Conservation (phyloP, 495 filamentous ascomycete species). For the Penicillium lividum region DNA sequence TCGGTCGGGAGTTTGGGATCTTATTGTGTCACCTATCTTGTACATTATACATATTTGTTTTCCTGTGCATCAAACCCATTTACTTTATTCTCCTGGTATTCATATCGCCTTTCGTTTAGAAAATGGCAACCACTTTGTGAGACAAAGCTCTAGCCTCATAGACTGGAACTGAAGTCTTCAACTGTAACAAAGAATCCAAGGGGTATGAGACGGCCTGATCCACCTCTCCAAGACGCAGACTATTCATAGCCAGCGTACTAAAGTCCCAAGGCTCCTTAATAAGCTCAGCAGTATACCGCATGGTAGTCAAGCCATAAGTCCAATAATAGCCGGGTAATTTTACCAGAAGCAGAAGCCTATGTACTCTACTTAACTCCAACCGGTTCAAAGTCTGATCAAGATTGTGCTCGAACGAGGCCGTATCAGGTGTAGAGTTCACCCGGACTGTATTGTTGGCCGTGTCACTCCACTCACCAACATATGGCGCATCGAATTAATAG, state of each 20-base stretch:
- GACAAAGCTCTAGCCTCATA: neutral
- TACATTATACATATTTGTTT: constrained; percentile 30
- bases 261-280: constrained; percentile 19
- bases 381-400: constrained; percentile 4
- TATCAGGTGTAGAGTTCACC: neutral
- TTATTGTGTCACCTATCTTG: constrained; percentile 23
- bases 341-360: neutral
- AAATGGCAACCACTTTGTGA: neutral
- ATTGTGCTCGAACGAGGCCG: constrained; percentile 6
- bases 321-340: constrained; percentile 10
- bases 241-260: constrained; percentile 20
- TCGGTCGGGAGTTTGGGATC: constrained; percentile 26
- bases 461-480: constrained; percentile 13
- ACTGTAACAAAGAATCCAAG: constrained; percentile 3
- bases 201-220: constrained; percentile 13
- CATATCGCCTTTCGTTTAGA: neutral
- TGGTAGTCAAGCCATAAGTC: constrained; percentile 17
- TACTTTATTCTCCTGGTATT: neutral
- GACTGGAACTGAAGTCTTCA: neutral
- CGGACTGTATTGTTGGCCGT: neutral
- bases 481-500: constrained; percentile 13
- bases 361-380: constrained; percentile 3
- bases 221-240: constrained; percentile 11
- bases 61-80: constrained; percentile 11
- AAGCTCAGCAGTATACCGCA: constrained; percentile 9